Conservation (phyloP, 1,284 basidiomycete species). For the Vanrija humicola region DNA sequence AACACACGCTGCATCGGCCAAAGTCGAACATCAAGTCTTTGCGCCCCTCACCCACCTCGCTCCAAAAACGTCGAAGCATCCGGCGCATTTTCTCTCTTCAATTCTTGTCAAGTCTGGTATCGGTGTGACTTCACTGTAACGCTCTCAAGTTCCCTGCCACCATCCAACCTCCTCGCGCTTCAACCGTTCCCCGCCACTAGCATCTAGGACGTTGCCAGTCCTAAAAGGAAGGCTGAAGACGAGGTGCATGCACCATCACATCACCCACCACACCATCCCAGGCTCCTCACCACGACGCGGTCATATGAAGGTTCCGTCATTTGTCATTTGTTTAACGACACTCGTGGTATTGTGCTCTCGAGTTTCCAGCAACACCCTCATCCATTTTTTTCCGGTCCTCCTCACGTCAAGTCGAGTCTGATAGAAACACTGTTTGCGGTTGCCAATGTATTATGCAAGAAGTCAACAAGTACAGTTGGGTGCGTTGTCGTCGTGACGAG, state of each 20-base stretch:
- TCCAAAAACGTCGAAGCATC: not conserved
- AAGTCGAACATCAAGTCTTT: not conserved
- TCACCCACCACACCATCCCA: too few relatives aligned
- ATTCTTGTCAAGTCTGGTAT: not conserved
- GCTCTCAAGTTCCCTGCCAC: not conserved
- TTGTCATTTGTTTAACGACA: too few relatives aligned
- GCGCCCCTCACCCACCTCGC: not conserved
- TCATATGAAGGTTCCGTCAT: too few relatives aligned
- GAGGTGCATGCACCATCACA: not conserved
- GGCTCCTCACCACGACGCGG: too few relatives aligned
- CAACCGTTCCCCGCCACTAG: too few relatives aligned
- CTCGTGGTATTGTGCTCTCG: not conserved
- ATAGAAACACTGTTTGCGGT: slow-evolving; percentile 3
- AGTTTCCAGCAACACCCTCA: not conserved
- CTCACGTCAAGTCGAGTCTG: slow-evolving; percentile 2
- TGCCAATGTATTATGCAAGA: slow-evolving; percentile 10
- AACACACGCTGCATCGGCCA: slow-evolving; percentile 6
- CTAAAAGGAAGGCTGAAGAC: too few relatives aligned
- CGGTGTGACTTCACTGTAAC: not conserved
- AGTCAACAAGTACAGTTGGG: not conserved
- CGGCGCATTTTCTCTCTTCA: not conserved
- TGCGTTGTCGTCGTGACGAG: too few relatives aligned
- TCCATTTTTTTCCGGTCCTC: slow-evolving; percentile 2
- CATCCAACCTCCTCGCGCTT: not conserved
- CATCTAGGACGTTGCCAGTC: too few relatives aligned